Evolutionary conservation across 345 rosid genomes (phyloP).

Genomic region (Syzygium aromaticum): DNA sequence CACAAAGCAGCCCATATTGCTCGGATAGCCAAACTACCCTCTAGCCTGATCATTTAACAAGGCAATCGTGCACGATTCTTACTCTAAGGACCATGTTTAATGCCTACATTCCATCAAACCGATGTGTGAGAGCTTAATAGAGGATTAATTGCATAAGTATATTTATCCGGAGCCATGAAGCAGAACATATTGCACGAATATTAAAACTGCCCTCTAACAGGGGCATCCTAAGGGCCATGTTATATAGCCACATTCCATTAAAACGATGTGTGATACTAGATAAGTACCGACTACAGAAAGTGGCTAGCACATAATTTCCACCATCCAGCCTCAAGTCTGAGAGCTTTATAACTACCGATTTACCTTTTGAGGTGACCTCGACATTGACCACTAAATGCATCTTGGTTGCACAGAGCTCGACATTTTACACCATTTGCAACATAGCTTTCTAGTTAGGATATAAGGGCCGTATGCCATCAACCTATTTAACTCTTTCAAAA

Average conservation of each 20-base stretch:
- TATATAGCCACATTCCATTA: background rate
- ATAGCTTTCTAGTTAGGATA: background rate
- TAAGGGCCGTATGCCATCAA: background rate
- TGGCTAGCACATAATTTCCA: background rate
- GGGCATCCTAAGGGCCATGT: background rate
- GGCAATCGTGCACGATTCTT: background rate
- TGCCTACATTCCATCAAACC: background rate
- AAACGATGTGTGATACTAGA: background rate
- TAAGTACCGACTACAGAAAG: background rate
- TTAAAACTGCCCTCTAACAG: background rate
- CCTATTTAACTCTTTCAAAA: too few species aligned
- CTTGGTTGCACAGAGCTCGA: background rate
- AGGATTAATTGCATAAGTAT: background rate
- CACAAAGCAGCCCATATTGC: background rate
- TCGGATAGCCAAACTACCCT: background rate
- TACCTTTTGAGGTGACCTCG: background rate
- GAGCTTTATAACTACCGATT: background rate
- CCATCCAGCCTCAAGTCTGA: background rate
- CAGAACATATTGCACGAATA: background rate
- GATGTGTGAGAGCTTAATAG: background rate
- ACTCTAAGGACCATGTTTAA: background rate
- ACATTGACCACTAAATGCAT: background rate
- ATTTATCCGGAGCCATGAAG: background rate
- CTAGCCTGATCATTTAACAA: background rate
- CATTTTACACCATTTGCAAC: background rate